These are phyloP conservation scores for Diaporthe sp. DNA, from an alignment of 2,329 filamentous ascomycete genomes.

Conservation along the genomic window DNA sequence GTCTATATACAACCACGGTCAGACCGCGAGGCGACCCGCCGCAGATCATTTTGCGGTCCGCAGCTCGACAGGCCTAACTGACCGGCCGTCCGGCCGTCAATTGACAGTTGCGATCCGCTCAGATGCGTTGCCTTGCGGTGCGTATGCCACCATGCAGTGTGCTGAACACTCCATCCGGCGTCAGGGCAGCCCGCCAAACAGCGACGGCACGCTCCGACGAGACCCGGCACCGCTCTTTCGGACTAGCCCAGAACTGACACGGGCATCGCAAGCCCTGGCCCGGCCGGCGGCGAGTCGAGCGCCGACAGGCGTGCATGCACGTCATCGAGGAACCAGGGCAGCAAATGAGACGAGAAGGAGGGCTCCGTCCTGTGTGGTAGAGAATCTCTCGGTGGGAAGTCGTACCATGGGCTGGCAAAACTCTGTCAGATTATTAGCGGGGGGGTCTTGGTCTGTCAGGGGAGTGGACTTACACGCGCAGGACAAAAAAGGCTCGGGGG, in stretches of 20 bases:
- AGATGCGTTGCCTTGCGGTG: neutral
- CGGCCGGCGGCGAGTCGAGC: constrained; percentile 9
- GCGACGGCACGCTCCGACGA: neutral
- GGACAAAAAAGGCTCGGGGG: neutral
- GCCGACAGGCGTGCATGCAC: neutral
- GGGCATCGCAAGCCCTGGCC: neutral
- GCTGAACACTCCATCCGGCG: neutral
- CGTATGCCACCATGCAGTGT: neutral
- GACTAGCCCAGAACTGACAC: neutral
- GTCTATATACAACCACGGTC: neutral
- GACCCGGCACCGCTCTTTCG: neutral
- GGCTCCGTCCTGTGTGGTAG: neutral
- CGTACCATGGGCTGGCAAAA: constrained; percentile 2
- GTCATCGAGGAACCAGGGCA: constrained; percentile 14
- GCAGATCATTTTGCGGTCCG: neutral
- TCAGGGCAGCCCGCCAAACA: neutral
- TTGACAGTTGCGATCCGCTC: neutral
- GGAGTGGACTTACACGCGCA: neutral
- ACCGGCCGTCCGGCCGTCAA: neutral
- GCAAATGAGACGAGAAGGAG: neutral
- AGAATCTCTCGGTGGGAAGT: neutral
- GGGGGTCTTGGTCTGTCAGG: neutral
- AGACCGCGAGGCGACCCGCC: constrained; percentile 4
- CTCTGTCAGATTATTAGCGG: constrained; percentile 9
- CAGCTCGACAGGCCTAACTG: neutral